phyloP scores from a whole-genome alignment of 495 filamentous ascomycete genomes.

The Xylaria longipes region DNA sequence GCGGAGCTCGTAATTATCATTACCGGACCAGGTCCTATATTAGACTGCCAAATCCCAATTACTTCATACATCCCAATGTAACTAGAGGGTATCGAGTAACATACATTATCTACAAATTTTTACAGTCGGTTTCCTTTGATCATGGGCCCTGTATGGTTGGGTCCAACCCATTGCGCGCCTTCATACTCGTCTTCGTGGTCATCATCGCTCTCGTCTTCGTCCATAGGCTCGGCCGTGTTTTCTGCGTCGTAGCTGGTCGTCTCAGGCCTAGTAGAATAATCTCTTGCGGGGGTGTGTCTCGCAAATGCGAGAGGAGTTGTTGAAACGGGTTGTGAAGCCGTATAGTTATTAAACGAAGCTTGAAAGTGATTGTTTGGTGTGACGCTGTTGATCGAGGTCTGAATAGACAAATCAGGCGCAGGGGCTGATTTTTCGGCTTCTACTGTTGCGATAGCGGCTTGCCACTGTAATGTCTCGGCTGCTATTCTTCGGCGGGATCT shows the following conservation, averaged over 20 bases:
- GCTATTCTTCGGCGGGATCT: constrained; percentile 32
- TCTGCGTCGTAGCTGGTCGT: constrained; percentile 10
- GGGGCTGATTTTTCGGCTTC: constrained; percentile 28
- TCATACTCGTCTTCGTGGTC: constrained; percentile 22
- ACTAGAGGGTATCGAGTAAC: neutral
- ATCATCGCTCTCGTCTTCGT: constrained; percentile 27
- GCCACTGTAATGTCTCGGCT: constrained; percentile 37
- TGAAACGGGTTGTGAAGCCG: constrained; percentile 7
- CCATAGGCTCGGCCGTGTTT: constrained; percentile 22
- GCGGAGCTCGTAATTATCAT: constrained; percentile 4
- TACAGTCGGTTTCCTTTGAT: constrained; percentile 6
- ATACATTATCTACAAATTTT: neutral
- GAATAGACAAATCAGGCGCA: neutral
- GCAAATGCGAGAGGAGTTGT: constrained; percentile 9
- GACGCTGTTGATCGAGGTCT: neutral
- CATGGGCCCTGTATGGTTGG: constrained; percentile 4
- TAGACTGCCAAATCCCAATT: neutral
- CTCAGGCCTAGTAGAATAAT: neutral
- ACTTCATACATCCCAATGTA: neutral
- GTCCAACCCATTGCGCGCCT: constrained; percentile 21
- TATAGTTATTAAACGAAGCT: neutral
- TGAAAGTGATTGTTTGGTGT: neutral
- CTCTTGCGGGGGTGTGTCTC: neutral
- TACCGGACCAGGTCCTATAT: neutral
- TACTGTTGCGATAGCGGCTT: constrained; percentile 35